Evolutionary conservation across 805 yeast genomes (phyloP).

Genomic region (Cyberlindnera xishuangbannaensis): DNA sequence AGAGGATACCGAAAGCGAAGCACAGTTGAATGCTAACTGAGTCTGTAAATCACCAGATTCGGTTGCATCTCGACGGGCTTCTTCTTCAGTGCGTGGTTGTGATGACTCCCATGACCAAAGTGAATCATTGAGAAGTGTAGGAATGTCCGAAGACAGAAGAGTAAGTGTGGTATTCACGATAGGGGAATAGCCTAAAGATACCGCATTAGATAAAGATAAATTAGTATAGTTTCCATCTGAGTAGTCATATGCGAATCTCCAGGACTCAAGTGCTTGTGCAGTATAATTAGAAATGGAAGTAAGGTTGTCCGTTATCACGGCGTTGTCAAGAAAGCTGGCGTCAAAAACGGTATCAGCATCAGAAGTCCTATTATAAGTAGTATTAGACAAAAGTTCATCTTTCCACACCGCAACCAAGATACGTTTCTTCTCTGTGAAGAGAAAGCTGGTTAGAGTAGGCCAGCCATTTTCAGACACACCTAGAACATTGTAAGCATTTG

Average conservation of each 20-base stretch:
- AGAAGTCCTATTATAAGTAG: constrained; percentile 26
- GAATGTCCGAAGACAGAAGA: constrained; percentile 21
- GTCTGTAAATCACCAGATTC: constrained; percentile 12
- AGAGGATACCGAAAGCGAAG: constrained; percentile 24
- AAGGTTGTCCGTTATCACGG: not conserved
- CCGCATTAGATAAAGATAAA: constrained; percentile 31
- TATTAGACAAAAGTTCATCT: constrained; percentile 22
- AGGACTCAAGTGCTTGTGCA: constrained; percentile 17
- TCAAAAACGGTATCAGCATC: constrained; percentile 21
- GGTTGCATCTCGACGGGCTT: constrained; percentile 14
- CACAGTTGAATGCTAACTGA: constrained; percentile 41
- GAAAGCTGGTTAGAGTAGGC: constrained; percentile 31
- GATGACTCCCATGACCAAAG: constrained; percentile 73
- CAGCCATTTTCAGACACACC: constrained; percentile 23
- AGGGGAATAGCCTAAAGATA: constrained; percentile 62
- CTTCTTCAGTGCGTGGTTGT: constrained; percentile 39
- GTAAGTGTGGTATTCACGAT: constrained; percentile 40
- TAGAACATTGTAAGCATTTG: constrained; percentile 13
- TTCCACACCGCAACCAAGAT: constrained; percentile 32
- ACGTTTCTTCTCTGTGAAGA: constrained; percentile 31
- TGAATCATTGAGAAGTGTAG: constrained; percentile 29
- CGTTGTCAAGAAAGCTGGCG: constrained; percentile 12
- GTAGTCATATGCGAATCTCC: constrained; percentile 34
- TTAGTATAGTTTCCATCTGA: constrained; percentile 24
- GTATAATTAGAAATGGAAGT: constrained; percentile 10